Conservation (phyloP, 805 yeast genomes). For the Ogataea corticis region DNA sequence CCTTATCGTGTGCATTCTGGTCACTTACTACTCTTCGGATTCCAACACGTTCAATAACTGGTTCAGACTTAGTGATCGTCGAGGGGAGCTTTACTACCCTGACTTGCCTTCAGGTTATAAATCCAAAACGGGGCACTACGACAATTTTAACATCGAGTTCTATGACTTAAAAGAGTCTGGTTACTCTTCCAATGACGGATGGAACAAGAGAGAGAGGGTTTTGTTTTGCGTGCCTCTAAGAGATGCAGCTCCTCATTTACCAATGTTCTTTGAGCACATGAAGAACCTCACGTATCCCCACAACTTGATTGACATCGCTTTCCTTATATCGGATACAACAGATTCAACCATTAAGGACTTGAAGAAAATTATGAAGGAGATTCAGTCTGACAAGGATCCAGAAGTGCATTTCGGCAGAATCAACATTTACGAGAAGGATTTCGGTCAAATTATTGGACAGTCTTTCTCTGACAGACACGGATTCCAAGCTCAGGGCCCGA, state of each 20-base stretch:
- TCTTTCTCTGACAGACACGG: slow-evolving; percentile 90
- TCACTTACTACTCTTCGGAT: slow-evolving; percentile 11
- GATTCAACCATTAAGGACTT: slow-evolving; percentile 80
- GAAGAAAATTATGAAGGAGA: slow-evolving; percentile 53
- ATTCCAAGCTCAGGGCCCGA: slow-evolving; percentile 89
- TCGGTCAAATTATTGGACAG: slow-evolving; percentile 90
- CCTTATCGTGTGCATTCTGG: slow-evolving; percentile 13
- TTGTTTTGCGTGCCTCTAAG: slow-evolving; percentile 86
- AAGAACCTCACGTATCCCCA: slow-evolving; percentile 83
- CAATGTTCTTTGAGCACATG: slow-evolving; percentile 86
- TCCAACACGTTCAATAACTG: slow-evolving; percentile 2
- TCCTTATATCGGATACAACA: slow-evolving; percentile 84
- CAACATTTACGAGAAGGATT: slow-evolving; percentile 85
- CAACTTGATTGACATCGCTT: slow-evolving; percentile 77
- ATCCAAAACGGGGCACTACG: slow-evolving; percentile 26
- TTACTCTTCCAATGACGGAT: slow-evolving; percentile 66
- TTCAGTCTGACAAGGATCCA: slow-evolving; percentile 65
- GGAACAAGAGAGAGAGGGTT: slow-evolving; percentile 78
- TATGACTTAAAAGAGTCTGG: slow-evolving; percentile 69
- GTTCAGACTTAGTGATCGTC: slow-evolving; percentile 6
- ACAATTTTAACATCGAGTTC: slow-evolving; percentile 52
- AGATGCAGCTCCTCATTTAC: slow-evolving; percentile 88
- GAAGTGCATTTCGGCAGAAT: slow-evolving; percentile 71
- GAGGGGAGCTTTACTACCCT: slow-evolving; percentile 30
- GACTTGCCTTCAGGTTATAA: slow-evolving; percentile 36